Evolutionary conservation across 192 early-diverging fungal genomes (phyloP).

Genomic region (Linnemannia schmuckeri): DNA sequence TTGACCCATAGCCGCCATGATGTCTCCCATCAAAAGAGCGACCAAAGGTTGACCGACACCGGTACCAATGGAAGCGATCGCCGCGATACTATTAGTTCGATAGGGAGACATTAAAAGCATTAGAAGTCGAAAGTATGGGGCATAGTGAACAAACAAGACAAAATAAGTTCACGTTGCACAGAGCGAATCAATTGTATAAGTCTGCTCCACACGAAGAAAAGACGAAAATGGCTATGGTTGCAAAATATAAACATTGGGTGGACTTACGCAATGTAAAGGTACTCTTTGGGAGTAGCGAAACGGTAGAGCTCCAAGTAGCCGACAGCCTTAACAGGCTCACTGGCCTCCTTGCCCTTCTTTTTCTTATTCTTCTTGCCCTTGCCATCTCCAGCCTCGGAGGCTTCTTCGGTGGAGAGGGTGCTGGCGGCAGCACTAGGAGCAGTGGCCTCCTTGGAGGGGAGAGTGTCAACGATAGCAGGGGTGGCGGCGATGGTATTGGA

Average conservation of each 20-base stretch:
- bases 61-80: constrained; percentile 23
- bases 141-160: background rate
- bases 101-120: background rate
- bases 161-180: background rate
- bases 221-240: background rate
- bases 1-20: background rate
- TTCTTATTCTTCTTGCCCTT: constrained; percentile 16
- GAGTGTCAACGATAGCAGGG: background rate
- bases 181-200: too few relatives aligned
- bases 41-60: constrained; percentile 49
- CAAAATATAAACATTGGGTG: too few relatives aligned
- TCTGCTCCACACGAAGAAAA: background rate
- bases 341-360: constrained; percentile 6
- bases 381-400: constrained; percentile 3
- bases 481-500: background rate
- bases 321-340: constrained; percentile 62
- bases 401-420: constrained; percentile 9
- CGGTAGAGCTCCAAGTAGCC: constrained; percentile 73
- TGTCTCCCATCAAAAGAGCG: constrained; percentile 35
- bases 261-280: constrained; percentile 43
- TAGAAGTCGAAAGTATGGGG: background rate
- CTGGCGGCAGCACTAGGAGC: background rate
- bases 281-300: constrained; percentile 72
- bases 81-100: constrained; percentile 24
- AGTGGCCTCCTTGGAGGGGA: background rate